phyloP scores from a whole-genome alignment of 169 alveolate species.

The Babesia sp. region DNA sequence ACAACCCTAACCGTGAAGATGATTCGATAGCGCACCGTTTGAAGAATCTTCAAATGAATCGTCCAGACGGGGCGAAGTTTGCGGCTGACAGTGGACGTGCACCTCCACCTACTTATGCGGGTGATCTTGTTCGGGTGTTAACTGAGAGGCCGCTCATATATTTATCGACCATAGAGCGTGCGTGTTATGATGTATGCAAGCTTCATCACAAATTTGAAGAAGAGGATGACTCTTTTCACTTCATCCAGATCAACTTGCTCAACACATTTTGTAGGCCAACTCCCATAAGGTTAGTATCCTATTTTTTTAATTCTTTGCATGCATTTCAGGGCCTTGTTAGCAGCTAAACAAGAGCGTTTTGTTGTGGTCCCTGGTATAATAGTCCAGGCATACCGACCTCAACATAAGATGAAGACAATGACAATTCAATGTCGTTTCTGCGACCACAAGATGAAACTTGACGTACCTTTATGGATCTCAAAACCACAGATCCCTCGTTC shows the following conservation, averaged over 20 bases:
- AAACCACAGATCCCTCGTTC: conserved; percentile 76
- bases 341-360: conserved; percentile 85
- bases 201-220: conserved; percentile 70
- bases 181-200: conserved; percentile 77
- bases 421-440: conserved; percentile 90
- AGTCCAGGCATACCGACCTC: conserved; percentile 90
- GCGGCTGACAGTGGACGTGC: conserved; percentile 4
- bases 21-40: conserved; percentile 53
- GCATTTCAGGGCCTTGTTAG: conserved; percentile 45
- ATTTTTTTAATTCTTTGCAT: not conserved
- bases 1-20: conserved; percentile 68
- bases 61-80: conserved; percentile 12
- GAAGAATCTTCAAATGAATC: conserved; percentile 41
- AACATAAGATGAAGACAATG: conserved; percentile 80
- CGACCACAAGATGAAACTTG: conserved; percentile 84
- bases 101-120: conserved; percentile 71
- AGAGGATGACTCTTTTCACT: conserved; percentile 71
- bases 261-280: conserved; percentile 77
- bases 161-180: conserved; percentile 74
- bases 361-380: conserved; percentile 94
- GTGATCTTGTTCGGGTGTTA: conserved; percentile 72
- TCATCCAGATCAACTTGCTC: conserved; percentile 73
- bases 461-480: conserved; percentile 88
- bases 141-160: conserved; percentile 77
- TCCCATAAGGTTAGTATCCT: conserved; percentile 61